A percentile compares a stretch with the other conserved stretches of the same genome.
These are phyloP conservation scores for Neoascochyta sp. DNA, from an alignment of 2,329 filamentous ascomycete species.

Conservation along the genomic window DNA sequence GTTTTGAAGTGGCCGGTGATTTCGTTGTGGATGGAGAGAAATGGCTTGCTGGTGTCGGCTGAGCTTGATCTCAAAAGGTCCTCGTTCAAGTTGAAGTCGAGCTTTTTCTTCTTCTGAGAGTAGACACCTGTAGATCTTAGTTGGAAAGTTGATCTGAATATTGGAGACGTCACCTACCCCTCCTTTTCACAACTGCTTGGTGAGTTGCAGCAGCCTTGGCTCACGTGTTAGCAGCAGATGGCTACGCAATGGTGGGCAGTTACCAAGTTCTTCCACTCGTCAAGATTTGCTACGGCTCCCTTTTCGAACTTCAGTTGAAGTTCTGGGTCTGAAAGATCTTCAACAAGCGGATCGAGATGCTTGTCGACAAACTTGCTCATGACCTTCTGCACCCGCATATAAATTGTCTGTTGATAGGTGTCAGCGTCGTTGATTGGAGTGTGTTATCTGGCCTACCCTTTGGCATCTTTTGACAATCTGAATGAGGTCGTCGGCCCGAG, in stretches of 20 bases:
- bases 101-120: constrained; percentile 5
- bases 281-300: neutral
- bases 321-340: neutral
- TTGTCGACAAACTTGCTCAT: neutral
- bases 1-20: constrained; percentile 2
- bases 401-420: too few relatives aligned
- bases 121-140: constrained; percentile 3
- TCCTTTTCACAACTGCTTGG: constrained; percentile 2
- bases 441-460: constrained; percentile 1
- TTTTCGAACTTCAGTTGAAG: constrained; percentile 3
- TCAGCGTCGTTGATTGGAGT: too few relatives aligned
- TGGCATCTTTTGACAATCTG: constrained; percentile 7
- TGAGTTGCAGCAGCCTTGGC: constrained; percentile 3
- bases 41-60: constrained; percentile 1
- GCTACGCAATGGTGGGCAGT: neutral
- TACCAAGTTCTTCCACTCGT: constrained; percentile 1
- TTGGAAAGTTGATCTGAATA: neutral
- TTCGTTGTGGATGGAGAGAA: constrained; percentile 1
- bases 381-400: neutral
- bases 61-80: constrained; percentile 1
- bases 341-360: neutral
- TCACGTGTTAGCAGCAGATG: neutral
- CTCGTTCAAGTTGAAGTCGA: constrained; percentile 5
- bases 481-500: constrained; percentile 11
- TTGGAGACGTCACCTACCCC: neutral